These are phyloP conservation scores for Sambucus nigra DNA, from an alignment of 129 eudicot genomes.

Conservation along the genomic window DNA sequence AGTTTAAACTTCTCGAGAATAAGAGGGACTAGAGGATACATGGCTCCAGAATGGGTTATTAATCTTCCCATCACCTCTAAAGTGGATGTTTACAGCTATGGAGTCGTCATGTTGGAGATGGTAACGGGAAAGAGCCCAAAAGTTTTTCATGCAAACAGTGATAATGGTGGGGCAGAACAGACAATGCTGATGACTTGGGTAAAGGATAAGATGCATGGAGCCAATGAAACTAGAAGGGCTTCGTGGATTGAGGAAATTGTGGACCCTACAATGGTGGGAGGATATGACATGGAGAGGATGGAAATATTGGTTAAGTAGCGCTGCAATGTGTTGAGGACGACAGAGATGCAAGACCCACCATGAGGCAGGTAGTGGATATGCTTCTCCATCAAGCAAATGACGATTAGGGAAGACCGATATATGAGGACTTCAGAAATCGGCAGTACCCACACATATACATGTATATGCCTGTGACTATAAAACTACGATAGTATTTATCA, in stretches of 20 bases:
- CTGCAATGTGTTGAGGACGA: constrained; percentile 29
- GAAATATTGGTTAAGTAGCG: constrained; percentile 17
- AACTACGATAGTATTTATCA: too few species aligned
- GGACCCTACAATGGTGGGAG: constrained; percentile 18
- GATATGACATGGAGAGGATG: constrained; percentile 19
- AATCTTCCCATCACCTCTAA: too few species aligned
- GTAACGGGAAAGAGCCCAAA: constrained; percentile 26
- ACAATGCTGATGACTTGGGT: constrained; percentile 27
- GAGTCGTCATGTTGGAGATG: constrained; percentile 39
- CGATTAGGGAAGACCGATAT: too few species aligned
- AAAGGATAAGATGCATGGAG: constrained; percentile 24
- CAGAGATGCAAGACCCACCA: constrained; percentile 31
- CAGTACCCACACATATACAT: too few species aligned
- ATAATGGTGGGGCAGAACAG: constrained; percentile 9
- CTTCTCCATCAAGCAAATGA: constrained; percentile 10
- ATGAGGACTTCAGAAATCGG: too few species aligned
- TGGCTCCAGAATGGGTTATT: too few species aligned
- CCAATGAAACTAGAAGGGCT: background rate
- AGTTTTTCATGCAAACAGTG: background rate
- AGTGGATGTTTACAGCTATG: too few species aligned
- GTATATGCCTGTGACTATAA: too few species aligned
- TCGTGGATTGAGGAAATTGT: too few species aligned
- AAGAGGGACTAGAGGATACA: constrained; percentile 56
- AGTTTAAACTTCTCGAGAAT: constrained; percentile 31
- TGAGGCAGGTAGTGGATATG: constrained; percentile 33